Conservation (phyloP, 345 rosid genomes). For the Salix arbutifolia region DNA sequence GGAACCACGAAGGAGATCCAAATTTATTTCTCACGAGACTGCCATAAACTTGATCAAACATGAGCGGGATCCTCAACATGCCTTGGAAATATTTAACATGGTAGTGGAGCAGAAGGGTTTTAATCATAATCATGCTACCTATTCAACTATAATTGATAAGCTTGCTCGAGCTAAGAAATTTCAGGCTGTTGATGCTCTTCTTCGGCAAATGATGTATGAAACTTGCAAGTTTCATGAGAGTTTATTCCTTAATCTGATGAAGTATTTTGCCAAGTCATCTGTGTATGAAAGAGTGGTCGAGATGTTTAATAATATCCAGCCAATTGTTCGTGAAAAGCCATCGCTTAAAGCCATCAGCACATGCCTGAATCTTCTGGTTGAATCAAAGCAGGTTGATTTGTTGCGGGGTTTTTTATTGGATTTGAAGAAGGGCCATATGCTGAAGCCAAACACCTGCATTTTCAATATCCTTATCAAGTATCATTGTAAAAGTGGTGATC, state of each 20-base stretch:
- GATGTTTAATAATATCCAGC: conserved; percentile 63
- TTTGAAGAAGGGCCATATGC: conserved; percentile 35
- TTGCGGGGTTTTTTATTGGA: conserved; percentile 50
- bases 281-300: conserved; percentile 57
- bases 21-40: conserved; percentile 56
- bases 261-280: conserved; percentile 51
- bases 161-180: conserved; percentile 68
- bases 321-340: conserved; percentile 68
- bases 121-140: conserved; percentile 77
- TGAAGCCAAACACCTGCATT: conserved; percentile 82
- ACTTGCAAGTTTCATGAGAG: conserved; percentile 81
- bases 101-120: conserved; percentile 68
- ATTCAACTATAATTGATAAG: conserved; percentile 58
- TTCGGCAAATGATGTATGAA: conserved; percentile 73
- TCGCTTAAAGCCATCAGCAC: conserved; percentile 78
- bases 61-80: conserved; percentile 69
- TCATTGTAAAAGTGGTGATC: conserved; percentile 64
- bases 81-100: conserved; percentile 65
- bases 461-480: conserved; percentile 81
- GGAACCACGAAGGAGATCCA: conserved; percentile 34
- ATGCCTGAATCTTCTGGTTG: conserved; percentile 74
- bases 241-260: conserved; percentile 71
- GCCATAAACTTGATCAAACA: conserved; percentile 62
- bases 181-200: conserved; percentile 66
- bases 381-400: conserved; percentile 53